A percentile compares a stretch with the other conserved stretches of the same genome.
Conservation (phyloP, 225 moss, liverwort and hornwort genomes). For the Marchantia paleacea region DNA sequence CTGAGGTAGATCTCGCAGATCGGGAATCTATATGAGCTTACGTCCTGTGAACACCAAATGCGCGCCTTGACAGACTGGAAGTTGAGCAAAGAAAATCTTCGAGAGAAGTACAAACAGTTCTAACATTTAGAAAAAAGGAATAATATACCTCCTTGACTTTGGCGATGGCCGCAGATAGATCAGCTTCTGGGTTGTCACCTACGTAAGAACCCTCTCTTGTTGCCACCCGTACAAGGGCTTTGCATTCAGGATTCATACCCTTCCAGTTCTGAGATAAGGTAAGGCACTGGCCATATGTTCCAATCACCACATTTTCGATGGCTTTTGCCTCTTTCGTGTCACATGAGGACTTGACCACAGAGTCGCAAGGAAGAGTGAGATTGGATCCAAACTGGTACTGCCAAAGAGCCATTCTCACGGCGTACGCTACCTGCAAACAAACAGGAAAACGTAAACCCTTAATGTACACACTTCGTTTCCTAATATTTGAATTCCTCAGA, state of each 20-base stretch:
- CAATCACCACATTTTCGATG: conserved; percentile 34
- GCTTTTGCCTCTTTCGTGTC: conserved; percentile 24
- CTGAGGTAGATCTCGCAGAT: too few species aligned
- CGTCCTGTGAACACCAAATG: neutral
- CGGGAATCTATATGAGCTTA: neutral
- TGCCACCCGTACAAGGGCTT: conserved; percentile 35
- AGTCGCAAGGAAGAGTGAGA: conserved; percentile 44
- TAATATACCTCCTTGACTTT: conserved; percentile 43
- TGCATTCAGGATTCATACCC: conserved; percentile 29
- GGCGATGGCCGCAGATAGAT: conserved; percentile 30
- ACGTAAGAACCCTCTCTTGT: conserved; percentile 37
- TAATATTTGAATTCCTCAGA: neutral
- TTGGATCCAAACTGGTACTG: conserved; percentile 41
- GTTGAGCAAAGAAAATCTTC: neutral
- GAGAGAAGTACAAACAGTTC: neutral
- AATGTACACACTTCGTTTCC: neutral
- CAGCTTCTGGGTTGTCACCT: conserved; percentile 26
- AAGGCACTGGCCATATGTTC: conserved; percentile 48
- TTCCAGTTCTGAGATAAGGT: conserved; percentile 21
- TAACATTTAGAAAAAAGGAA: neutral
- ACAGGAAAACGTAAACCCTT: neutral
- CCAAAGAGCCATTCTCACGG: conserved; percentile 49
- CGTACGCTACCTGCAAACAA: conserved; percentile 44
- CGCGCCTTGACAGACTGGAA: neutral
- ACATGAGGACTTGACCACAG: conserved; percentile 31